Conservation (phyloP, 805 yeast species). For the Ogataea trehalophila region DNA sequence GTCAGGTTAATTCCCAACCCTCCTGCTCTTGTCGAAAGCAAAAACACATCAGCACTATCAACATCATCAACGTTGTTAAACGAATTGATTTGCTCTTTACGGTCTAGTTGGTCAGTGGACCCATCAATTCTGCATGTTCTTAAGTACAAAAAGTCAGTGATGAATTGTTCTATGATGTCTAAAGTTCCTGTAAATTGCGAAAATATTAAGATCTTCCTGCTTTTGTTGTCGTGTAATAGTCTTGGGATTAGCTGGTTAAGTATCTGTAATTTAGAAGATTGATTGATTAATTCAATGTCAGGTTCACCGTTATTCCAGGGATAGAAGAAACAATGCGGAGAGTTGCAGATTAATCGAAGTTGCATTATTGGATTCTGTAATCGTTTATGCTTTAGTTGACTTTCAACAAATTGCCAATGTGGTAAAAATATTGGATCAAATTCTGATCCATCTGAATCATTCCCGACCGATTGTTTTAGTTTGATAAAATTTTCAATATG, state of each 20-base stretch:
- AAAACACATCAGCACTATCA: slow-evolving; percentile 44
- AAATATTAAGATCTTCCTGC: slow-evolving; percentile 74
- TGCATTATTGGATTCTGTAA: slow-evolving; percentile 77
- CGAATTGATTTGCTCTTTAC: slow-evolving; percentile 56
- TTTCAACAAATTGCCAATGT: slow-evolving; percentile 30
- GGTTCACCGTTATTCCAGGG: slow-evolving; percentile 60
- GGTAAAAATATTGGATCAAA: slow-evolving; percentile 7
- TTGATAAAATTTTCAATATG: slow-evolving; percentile 41
- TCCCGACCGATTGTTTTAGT: slow-evolving; percentile 9
- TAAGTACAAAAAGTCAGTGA: slow-evolving; percentile 40
- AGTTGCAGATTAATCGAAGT: slow-evolving; percentile 75
- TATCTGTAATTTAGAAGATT: slow-evolving; percentile 63
- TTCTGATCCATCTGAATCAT: slow-evolving; percentile 1
- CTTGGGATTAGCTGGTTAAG: slow-evolving; percentile 57
- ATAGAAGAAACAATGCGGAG: slow-evolving; percentile 78
- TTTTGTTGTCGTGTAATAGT: slow-evolving; percentile 31
- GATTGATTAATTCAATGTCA: slow-evolving; percentile 35
- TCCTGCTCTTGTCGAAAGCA: slow-evolving; percentile 89
- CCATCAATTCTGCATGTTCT: slow-evolving; percentile 72
- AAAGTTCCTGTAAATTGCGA: slow-evolving; percentile 82
- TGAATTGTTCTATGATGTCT: slow-evolving; percentile 78
- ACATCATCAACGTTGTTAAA: slow-evolving; percentile 38
- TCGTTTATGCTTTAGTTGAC: slow-evolving; percentile 44
- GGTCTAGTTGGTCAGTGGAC: slow-evolving; percentile 53
- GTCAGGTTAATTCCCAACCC: slow-evolving; percentile 87